A percentile compares a stretch with the other conserved stretches of the same genome.
Conservation (phyloP, 1,284 basidiomycete species). For the Trametes hirsuta region DNA sequence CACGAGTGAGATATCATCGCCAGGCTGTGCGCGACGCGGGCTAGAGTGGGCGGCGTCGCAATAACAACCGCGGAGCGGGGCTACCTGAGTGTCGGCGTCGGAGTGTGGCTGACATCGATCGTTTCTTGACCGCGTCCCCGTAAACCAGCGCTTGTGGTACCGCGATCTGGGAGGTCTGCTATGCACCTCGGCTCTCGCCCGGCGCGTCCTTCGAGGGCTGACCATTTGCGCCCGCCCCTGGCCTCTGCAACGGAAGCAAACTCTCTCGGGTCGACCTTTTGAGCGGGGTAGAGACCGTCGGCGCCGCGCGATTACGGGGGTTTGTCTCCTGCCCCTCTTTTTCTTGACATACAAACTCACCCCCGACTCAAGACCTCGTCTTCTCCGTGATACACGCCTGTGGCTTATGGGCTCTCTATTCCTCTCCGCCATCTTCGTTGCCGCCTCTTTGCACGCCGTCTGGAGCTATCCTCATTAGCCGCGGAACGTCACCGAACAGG, state of each 20-base stretch:
- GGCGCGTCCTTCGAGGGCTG: slow-evolving; percentile 21
- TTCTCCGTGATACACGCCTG: slow-evolving; percentile 27
- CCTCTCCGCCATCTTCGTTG: slow-evolving; percentile 24
- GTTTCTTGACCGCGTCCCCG: slow-evolving; percentile 22
- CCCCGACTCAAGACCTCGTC: slow-evolving; percentile 22
- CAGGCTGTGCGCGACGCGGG: not conserved
- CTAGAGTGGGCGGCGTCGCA: slow-evolving; percentile 1
- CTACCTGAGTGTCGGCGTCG: slow-evolving; percentile 23
- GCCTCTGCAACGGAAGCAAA: slow-evolving; percentile 40
- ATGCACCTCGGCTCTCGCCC: slow-evolving; percentile 25
- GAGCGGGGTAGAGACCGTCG: slow-evolving; percentile 26
- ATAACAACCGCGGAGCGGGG: slow-evolving; percentile 9
- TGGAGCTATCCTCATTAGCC: slow-evolving; percentile 21
- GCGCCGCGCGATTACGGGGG: slow-evolving; percentile 28
- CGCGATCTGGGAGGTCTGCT: slow-evolving; percentile 23
- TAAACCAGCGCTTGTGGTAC: slow-evolving; percentile 17
- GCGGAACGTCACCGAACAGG: slow-evolving; percentile 6
- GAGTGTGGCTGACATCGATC: slow-evolving; percentile 30
- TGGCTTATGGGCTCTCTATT: slow-evolving; percentile 36
- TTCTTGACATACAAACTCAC: slow-evolving; percentile 23
- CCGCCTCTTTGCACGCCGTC: slow-evolving; percentile 24
- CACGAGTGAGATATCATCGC: not conserved
- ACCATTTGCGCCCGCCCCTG: slow-evolving; percentile 27
- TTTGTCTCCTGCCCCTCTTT: slow-evolving; percentile 27
- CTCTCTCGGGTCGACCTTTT: slow-evolving; percentile 35